Percentiles rank a stretch among this genome's conserved stretches.
These are phyloP conservation scores for Phellinidium pouzarii DNA, from an alignment of 1,284 basidiomycete genomes.

Conservation along the genomic window DNA sequence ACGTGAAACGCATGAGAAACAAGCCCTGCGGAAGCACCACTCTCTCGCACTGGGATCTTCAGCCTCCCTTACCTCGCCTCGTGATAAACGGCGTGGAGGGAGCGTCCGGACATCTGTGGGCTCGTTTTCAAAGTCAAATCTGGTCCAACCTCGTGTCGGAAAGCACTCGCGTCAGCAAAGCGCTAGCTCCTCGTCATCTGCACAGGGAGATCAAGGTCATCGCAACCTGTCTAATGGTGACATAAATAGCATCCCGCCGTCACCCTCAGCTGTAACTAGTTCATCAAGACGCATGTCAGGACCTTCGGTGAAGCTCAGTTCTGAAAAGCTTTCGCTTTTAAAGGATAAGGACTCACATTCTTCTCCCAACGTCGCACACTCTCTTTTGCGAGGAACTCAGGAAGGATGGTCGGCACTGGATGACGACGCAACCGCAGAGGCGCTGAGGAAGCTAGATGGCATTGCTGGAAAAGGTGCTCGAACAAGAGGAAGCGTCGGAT, in stretches of 20 bases:
- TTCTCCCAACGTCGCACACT: conserved; percentile 69
- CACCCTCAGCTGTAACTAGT: neutral
- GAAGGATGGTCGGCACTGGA: conserved; percentile 81
- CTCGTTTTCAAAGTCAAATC: conserved; percentile 7
- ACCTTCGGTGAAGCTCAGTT: conserved; percentile 9
- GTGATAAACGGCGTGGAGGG: conserved; percentile 13
- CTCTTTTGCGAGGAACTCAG: conserved; percentile 70
- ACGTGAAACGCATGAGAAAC: conserved; percentile 46
- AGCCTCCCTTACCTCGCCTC: conserved; percentile 30
- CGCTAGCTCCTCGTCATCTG: conserved; percentile 8
- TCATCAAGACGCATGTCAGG: conserved; percentile 15
- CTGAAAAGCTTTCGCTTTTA: conserved; percentile 11
- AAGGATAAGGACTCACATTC: conserved; percentile 33
- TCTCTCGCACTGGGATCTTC: conserved; percentile 54
- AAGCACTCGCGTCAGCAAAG: conserved; percentile 17
- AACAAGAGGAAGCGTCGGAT: conserved; percentile 54
- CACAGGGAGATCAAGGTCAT: neutral
- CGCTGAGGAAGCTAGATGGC: conserved; percentile 90
- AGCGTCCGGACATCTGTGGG: conserved; percentile 13
- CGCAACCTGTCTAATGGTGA: conserved; percentile 5
- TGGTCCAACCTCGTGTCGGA: neutral
- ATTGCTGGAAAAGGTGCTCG: conserved; percentile 69
- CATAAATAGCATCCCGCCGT: neutral
- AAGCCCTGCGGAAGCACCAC: conserved; percentile 57
- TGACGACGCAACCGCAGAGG: conserved; percentile 86